These are phyloP conservation scores for Gyromitra esculenta DNA, from an alignment of 2,329 filamentous ascomycete genomes.

Conservation along the genomic window DNA sequence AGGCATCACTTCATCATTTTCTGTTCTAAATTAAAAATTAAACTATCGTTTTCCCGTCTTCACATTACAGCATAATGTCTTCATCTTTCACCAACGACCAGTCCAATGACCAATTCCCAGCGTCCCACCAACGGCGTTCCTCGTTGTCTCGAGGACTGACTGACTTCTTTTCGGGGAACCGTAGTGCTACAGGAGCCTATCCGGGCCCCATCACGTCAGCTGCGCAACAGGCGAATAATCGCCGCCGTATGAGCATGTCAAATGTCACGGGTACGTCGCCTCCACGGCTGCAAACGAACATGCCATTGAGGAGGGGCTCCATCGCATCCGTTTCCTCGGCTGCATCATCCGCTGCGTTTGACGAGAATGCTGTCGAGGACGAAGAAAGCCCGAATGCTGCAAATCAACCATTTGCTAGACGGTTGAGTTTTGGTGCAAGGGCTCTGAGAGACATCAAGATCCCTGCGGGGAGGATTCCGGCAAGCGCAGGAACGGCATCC, in stretches of 20 bases:
- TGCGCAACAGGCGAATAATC: slow-evolving; percentile 68
- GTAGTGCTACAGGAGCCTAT: slow-evolving; percentile 59
- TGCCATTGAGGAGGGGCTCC: slow-evolving; percentile 55
- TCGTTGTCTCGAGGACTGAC: slow-evolving; percentile 55
- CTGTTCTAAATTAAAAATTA: slow-evolving; percentile 21
- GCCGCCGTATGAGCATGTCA: slow-evolving; percentile 77
- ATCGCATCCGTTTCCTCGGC: slow-evolving; percentile 60
- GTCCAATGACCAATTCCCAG: slow-evolving; percentile 38
- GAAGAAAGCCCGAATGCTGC: slow-evolving; percentile 67
- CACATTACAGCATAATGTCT: slow-evolving; percentile 52
- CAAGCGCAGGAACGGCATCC: slow-evolving; percentile 41
- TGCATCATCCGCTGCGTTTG: slow-evolving; percentile 64
- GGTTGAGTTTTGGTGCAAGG: slow-evolving; percentile 89
- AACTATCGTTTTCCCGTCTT: slow-evolving; percentile 16
- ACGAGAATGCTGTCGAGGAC: slow-evolving; percentile 79
- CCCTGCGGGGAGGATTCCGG: slow-evolving; percentile 60
- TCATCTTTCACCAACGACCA: slow-evolving; percentile 47
- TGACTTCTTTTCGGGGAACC: slow-evolving; percentile 56
- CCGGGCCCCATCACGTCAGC: slow-evolving; percentile 63
- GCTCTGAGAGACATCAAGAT: slow-evolving; percentile 76
- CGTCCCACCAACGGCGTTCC: slow-evolving; percentile 46
- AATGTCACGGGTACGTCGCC: slow-evolving; percentile 78
- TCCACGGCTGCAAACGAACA: slow-evolving; percentile 62
- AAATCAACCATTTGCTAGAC: slow-evolving; percentile 79
- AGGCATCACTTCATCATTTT: slow-evolving; percentile 28